Evolutionary conservation across 129 eudicot species (phyloP).

Genomic region (Centrapalus pauciflorus): DNA sequence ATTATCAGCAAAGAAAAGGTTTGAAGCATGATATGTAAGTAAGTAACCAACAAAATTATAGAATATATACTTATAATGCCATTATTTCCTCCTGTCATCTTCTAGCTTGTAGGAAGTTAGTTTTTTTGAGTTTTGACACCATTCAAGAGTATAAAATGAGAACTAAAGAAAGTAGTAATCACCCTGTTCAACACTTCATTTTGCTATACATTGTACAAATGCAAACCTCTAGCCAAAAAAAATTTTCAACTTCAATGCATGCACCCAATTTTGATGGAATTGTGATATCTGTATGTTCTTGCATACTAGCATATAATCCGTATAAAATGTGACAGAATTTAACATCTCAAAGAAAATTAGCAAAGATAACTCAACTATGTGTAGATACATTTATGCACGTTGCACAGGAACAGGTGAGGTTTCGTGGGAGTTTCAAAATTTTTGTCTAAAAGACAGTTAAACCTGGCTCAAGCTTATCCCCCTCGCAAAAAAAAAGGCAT

Average conservation of each 20-base stretch:
- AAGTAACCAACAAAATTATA: conserved; percentile 3
- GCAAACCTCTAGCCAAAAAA: not conserved
- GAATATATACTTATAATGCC: not conserved
- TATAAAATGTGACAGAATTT: not conserved
- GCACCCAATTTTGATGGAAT: not conserved
- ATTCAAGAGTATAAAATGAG: not conserved
- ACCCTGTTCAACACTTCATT: not conserved
- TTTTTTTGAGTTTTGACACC: not conserved
- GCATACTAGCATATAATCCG: not conserved
- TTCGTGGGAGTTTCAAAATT: not conserved
- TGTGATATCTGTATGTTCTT: not conserved
- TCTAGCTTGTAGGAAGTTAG: not conserved
- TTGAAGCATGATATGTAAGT: conserved; percentile 2
- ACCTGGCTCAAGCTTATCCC: no score
- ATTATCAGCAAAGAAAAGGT: not conserved
- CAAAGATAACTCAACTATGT: not conserved
- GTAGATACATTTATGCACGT: not conserved
- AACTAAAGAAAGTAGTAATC: not conserved
- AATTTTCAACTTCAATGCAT: not conserved
- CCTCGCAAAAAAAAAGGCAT: no score
- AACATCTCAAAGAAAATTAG: not conserved
- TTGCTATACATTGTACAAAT: not conserved
- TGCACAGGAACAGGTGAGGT: not conserved
- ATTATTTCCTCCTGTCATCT: not conserved
- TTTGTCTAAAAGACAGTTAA: not conserved